These are phyloP conservation scores for Pseudonitzschia delicatissima DNA, from an alignment of 108 stramenopile species.

Conservation along the genomic window DNA sequence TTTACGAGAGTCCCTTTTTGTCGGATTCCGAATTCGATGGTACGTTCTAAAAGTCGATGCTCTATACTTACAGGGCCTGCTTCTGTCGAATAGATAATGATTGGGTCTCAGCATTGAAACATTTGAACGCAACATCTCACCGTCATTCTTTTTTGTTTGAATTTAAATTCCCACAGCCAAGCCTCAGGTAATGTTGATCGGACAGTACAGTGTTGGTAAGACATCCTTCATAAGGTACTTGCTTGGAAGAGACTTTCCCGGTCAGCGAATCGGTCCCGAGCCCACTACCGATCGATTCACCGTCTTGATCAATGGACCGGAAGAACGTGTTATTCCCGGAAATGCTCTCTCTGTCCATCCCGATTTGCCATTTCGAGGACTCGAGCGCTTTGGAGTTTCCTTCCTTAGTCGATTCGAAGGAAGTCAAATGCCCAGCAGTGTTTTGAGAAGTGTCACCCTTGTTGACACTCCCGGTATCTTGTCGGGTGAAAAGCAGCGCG, in stretches of 20 bases:
- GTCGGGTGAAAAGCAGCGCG: constrained; percentile 95
- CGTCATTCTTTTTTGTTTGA: too few species aligned
- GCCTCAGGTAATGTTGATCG: constrained; percentile 94
- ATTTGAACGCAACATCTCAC: too few species aligned
- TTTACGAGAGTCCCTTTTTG: constrained; percentile 80
- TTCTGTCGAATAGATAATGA: too few species aligned
- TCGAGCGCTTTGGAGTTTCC: constrained; percentile 92
- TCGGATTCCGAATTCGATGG: constrained; percentile 88
- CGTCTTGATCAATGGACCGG: constrained; percentile 93
- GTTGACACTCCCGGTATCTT: constrained; percentile 98
- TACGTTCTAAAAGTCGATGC: constrained; percentile 17
- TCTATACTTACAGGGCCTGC: too few species aligned
- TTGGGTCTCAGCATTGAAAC: too few species aligned
- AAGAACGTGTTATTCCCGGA: constrained; percentile 96
- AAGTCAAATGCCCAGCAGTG: constrained; percentile 76
- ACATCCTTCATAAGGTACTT: constrained; percentile 81
- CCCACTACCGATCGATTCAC: constrained; percentile 98
- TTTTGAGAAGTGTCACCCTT: constrained; percentile 87
- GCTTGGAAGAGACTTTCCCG: constrained; percentile 85
- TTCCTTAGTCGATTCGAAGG: constrained; percentile 97
- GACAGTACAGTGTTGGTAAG: constrained; percentile 98
- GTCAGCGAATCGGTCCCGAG: constrained; percentile 96
- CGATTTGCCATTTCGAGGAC: constrained; percentile 93
- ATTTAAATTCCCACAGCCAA: constrained; percentile 84
- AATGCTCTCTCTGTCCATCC: constrained; percentile 96